These are phyloP conservation scores for Tricholoma terreum DNA, from an alignment of 768 basidiomycete genomes.

Conservation along the genomic window DNA sequence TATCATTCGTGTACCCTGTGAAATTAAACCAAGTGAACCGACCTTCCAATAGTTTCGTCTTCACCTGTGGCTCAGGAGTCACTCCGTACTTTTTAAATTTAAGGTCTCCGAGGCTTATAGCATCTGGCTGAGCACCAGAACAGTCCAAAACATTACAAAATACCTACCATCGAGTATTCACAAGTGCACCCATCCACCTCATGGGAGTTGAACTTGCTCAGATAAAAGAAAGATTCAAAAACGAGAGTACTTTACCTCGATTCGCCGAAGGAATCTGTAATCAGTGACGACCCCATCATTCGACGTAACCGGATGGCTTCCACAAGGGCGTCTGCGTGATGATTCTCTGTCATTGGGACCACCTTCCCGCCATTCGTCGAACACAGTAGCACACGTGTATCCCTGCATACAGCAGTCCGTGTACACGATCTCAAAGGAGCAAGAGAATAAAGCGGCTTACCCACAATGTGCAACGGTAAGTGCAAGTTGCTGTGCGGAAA, in stretches of 20 bases:
- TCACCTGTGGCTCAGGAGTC: constrained; percentile 89
- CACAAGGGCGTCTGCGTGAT: constrained; percentile 89
- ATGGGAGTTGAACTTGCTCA: not conserved
- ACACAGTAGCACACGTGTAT: constrained; percentile 86
- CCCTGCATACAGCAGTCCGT: constrained; percentile 43
- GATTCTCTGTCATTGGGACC: constrained; percentile 88
- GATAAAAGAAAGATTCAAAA: not conserved
- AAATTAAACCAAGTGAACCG: constrained; percentile 1
- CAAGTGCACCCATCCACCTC: constrained; percentile 94
- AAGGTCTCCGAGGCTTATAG: constrained; percentile 76
- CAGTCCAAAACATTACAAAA: not conserved
- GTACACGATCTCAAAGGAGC: not conserved
- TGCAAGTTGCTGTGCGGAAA: constrained; percentile 67
- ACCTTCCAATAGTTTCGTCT: constrained; percentile 76
- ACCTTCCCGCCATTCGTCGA: constrained; percentile 69
- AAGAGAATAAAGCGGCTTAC: constrained; percentile 38
- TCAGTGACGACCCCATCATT: constrained; percentile 86
- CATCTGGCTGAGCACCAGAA: constrained; percentile 3
- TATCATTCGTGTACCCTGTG: not conserved
- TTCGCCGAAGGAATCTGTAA: constrained; percentile 95
- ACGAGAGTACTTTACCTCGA: constrained; percentile 50
- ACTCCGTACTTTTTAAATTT: constrained; percentile 88
- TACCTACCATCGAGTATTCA: constrained; percentile 83
- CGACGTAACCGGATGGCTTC: constrained; percentile 83
- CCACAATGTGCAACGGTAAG: constrained; percentile 93